Evolutionary conservation across 2,329 filamentous ascomycete genomes (phyloP), one percentile per base, ranked within the genome.

Genomic region (Simplicillium sp.): DNA sequence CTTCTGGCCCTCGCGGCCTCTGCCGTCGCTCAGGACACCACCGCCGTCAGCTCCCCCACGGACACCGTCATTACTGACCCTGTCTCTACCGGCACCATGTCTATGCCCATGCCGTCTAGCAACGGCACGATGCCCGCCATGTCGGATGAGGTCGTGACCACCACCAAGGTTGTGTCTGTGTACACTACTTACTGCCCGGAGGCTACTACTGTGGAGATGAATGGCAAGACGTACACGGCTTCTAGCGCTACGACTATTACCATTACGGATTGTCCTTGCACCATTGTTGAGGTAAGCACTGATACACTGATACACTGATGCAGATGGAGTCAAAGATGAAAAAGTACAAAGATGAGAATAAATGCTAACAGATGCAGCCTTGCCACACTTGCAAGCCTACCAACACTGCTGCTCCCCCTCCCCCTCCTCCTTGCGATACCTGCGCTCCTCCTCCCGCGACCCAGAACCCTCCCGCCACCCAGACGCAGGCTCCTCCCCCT

Each of bases 181-280:
- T 63, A 59, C 53, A 59, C 56, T 36, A 68, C 65, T 31, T 63
- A 55, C 49, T 73, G 68, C 59, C 54, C 61, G 6, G 52, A 66
- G 56, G 67, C 74, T 31, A 76, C 74, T 29, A 66, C 64, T 47
- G 50, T 78, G 48, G 71, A 65, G 47, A 61, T 71, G 57, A 67
- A 67, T 52, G 58, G 60, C 53, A 65, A 69, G 56, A 62, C 62
- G 37, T 79, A 73, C 65, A 68, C 70, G 37, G 66, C 77, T 50
- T 71, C 68, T 39, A 62, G 67, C 55, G 67, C 75, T 45, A 60
- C 73, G 50, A 71, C 70, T 41, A 58, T 78, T 48, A 77, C 71
- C 51, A 68, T 81, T 42, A 67, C 64, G 31, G 61, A 74, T 55
- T 75, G 71, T 59, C 69, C 70, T 43, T 75, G 71, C 64, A 73